Base-by-base conservation (phyloP, 2,329 filamentous ascomycete species). In the Fusarium begoniae region DNA sequence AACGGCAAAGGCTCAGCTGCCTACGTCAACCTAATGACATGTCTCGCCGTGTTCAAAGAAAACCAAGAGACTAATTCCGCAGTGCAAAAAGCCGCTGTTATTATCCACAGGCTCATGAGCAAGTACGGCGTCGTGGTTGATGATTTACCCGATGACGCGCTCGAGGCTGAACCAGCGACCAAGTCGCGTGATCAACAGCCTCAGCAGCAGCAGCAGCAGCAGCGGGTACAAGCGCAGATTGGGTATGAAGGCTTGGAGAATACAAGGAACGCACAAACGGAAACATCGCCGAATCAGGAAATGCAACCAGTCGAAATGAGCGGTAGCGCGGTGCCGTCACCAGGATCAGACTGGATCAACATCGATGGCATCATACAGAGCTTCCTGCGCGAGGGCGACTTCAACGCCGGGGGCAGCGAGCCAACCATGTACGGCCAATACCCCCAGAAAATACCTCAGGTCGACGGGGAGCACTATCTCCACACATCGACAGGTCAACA, bases 31-130 rank as follows among this genome's bases (percentile, higher is more conserved):
- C 79, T 88, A 1, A 80, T 82, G 35, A 84, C 82, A 1, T 88
- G 86, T 62, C 73, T 88, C 2, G 81, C 81, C 1, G 83, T 87
- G 0, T 86, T 88, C 30, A 76, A 82, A 20, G 83, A 86, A 40
- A 87, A 88, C 37, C 83, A 86, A 56, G 85, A 86, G 66, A 87
- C 86, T 0, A 87, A 88, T 30, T 86, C 83, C 73, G 85, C 86
- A 0, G 85, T 87, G 0, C 81, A 83, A 40, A 83, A 84, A 30
- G 86, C 87, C 1, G 82, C 82, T 13, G 81, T 82, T 0, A 84
- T 88, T 17, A 83, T 88, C 0, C 78, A 85, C 47, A 82, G 81
- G 40, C 74, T 88, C 18, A 86, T 86, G 84, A 82, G 84, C 63
- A 81, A 83, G 22, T 81, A 87, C 54, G 81, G 82, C 1, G 82